A percentile compares a stretch with the other conserved stretches of the same genome.
Evolutionary conservation across 2,329 filamentous ascomycete species (phyloP).

Genomic region (Microsporum audouinii): DNA sequence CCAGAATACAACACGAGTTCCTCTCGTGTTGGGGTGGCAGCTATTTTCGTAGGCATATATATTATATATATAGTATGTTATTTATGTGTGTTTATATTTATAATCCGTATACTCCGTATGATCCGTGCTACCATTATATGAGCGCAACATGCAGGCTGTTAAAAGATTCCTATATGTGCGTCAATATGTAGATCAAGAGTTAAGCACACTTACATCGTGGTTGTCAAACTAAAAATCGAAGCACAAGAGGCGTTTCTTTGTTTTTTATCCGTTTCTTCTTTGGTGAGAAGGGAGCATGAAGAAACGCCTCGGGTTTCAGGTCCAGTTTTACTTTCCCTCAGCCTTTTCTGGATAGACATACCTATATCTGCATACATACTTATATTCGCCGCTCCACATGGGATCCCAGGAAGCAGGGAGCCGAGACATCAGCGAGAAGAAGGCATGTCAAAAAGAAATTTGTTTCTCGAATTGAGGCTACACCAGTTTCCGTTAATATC

Average conservation of each 20-base stretch:
- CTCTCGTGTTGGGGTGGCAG: background rate
- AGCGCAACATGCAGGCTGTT: background rate
- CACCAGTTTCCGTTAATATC: background rate
- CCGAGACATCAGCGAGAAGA: background rate
- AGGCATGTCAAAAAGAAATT: background rate
- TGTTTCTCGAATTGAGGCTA: background rate
- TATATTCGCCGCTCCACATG: constrained; percentile 1
- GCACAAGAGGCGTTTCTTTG: background rate
- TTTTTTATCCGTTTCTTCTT: background rate
- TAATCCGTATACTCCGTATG: background rate
- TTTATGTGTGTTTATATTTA: background rate
- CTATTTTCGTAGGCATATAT: background rate
- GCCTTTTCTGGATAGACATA: background rate
- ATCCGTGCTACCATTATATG: background rate
- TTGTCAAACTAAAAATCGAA: background rate
- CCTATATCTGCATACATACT: background rate
- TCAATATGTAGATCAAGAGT: background rate
- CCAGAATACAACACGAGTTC: background rate
- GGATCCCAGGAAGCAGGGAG: background rate
- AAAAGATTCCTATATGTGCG: background rate
- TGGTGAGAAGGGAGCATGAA: background rate
- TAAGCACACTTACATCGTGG: background rate
- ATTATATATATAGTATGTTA: background rate
- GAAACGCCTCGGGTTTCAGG: background rate
- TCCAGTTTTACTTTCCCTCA: background rate